Percentiles rank a stretch among this genome's conserved stretches.
phyloP scores from a whole-genome alignment of 2,329 filamentous ascomycete genomes.

The Fusarium caatingaense region DNA sequence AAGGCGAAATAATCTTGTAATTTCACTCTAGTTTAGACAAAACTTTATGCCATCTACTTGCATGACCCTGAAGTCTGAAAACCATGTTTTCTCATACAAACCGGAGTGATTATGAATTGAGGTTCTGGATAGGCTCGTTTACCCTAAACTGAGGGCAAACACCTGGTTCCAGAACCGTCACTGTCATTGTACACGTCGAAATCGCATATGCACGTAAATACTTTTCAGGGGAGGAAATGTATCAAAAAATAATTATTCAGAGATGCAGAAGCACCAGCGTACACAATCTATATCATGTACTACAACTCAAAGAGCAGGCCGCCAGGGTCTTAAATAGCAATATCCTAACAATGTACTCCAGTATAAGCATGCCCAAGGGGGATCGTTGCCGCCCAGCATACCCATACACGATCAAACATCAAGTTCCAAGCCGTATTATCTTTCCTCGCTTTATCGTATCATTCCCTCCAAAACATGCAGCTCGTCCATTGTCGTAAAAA shows the following conservation, averaged over 20 bases:
- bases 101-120: not conserved
- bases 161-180: not conserved
- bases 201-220: not conserved
- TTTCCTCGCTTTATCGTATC: constrained; percentile 37
- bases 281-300: constrained; percentile 36
- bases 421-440: constrained; percentile 40
- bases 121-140: not conserved
- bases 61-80: not conserved
- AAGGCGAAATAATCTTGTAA: not conserved
- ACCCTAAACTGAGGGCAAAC: not conserved
- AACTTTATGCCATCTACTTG: not conserved
- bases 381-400: constrained; percentile 32
- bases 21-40: not conserved
- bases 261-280: constrained; percentile 26
- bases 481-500: constrained; percentile 50
- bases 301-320: constrained; percentile 16
- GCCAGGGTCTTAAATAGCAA: constrained; percentile 12
- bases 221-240: not conserved
- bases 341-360: constrained; percentile 39
- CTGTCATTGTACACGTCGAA: not conserved
- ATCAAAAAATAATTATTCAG: constrained; percentile 9
- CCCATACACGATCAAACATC: constrained; percentile 32
- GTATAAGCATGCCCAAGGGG: constrained; percentile 23
- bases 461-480: constrained; percentile 43
- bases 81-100: not conserved